A percentile compares a stretch with the other conserved stretches of the same genome.
These are phyloP conservation scores for Talinum fruticosum DNA, from an alignment of 148 eudicot species.

Conservation along the genomic window DNA sequence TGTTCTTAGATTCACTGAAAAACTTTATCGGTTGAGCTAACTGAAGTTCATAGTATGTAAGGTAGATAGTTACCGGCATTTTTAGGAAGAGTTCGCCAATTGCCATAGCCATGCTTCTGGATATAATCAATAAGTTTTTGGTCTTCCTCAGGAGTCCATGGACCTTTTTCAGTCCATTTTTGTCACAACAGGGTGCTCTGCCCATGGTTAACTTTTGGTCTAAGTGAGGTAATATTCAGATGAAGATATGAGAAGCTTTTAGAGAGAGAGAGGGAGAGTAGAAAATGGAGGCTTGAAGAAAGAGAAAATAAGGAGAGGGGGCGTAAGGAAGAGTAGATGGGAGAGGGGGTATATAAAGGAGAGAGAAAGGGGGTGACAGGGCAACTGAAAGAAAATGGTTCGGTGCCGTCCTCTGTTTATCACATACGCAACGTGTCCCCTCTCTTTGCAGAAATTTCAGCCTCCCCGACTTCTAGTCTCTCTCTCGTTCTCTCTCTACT, in stretches of 20 bases:
- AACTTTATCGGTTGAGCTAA: neutral
- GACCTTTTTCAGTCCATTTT: constrained; percentile 90
- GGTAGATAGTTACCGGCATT: constrained; percentile 62
- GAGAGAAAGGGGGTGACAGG: constrained; percentile 20
- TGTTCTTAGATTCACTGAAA: too few relatives aligned
- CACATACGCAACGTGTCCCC: constrained; percentile 75
- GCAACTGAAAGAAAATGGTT: constrained; percentile 77
- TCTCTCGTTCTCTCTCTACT: constrained; percentile 2
- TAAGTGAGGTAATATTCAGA: neutral
- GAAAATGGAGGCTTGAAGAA: too few relatives aligned
- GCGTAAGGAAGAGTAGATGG: constrained; percentile 8
- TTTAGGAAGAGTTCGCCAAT: constrained; percentile 94
- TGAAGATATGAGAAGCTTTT: neutral
- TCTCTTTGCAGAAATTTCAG: constrained; percentile 33
- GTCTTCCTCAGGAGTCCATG: constrained; percentile 97
- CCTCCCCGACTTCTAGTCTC: constrained; percentile 11
- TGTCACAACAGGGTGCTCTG: constrained; percentile 95
- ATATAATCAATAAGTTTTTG: constrained; percentile 76
- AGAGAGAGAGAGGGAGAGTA: constrained; percentile 16
- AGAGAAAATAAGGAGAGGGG: constrained; percentile 5
- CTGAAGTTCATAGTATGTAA: neutral
- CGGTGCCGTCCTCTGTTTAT: constrained; percentile 88
- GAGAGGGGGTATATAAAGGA: constrained; percentile 30
- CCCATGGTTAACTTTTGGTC: constrained; percentile 46
- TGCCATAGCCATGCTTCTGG: constrained; percentile 81